Percentiles rank a stretch among this genome's conserved stretches.
Conservation (phyloP, 306 rosid species). For the Quercus dentata region DNA sequence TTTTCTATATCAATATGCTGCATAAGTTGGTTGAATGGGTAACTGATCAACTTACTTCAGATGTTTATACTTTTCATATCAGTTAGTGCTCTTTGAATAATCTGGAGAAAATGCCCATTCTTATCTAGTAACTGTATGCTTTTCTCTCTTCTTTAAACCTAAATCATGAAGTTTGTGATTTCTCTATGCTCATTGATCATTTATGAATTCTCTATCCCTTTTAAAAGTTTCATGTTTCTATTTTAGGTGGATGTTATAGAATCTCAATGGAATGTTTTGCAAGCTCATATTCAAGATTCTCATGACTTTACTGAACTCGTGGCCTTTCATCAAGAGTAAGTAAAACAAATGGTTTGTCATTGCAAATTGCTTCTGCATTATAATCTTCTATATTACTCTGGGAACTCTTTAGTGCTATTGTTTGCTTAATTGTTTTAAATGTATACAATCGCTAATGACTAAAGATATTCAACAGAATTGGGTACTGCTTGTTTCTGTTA, state of each 20-base stretch:
- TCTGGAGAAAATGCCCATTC: neutral
- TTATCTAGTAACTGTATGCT: neutral
- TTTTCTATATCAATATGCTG: neutral
- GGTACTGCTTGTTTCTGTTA: neutral
- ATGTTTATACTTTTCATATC: neutral
- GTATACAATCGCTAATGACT: neutral
- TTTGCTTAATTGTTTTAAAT: slow-evolving; percentile 5
- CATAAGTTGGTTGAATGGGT: neutral
- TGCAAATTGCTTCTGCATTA: slow-evolving; percentile 4
- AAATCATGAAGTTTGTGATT: neutral
- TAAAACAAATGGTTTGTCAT: slow-evolving; percentile 20
- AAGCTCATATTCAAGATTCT: slow-evolving; percentile 87
- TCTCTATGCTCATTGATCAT: slow-evolving; percentile 1
- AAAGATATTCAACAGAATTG: neutral
- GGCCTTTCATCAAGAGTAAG: slow-evolving; percentile 90
- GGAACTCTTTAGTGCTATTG: neutral
- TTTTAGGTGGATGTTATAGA: slow-evolving; percentile 94
- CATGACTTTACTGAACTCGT: slow-evolving; percentile 90
- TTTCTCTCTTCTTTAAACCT: neutral
- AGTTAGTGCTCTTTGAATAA: neutral
- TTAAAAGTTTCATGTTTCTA: slow-evolving; percentile 18
- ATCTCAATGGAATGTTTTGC: slow-evolving; percentile 94
- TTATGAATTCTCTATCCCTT: neutral
- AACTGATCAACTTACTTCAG: neutral
- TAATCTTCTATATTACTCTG: slow-evolving; percentile 4